A percentile compares a stretch with the other conserved stretches of the same genome.
Evolutionary conservation across 495 filamentous ascomycete genomes (phyloP).

Genomic region (Annulohypoxylon stygium): DNA sequence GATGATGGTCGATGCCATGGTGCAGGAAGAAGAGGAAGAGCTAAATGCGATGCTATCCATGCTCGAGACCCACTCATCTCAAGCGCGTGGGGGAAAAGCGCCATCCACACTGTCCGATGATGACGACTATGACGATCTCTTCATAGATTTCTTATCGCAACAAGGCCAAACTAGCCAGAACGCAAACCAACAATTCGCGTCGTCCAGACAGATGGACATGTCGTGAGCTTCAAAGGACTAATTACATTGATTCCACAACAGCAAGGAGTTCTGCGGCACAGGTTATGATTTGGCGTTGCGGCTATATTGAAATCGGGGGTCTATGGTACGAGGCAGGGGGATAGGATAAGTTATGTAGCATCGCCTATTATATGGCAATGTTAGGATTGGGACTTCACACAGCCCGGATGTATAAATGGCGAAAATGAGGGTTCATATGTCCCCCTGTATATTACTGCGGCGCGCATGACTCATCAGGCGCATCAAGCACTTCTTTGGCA

Average conservation of each 20-base stretch:
- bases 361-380: conserved; percentile 33
- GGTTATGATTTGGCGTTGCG: conserved; percentile 41
- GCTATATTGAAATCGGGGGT: conserved; percentile 37
- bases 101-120: conserved; percentile 61
- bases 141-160: conserved; percentile 56
- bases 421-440: conserved; percentile 24
- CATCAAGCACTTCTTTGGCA: conserved; percentile 77
- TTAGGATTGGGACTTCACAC: conserved; percentile 33
- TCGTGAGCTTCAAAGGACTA: conserved; percentile 33
- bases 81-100: conserved; percentile 32
- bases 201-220: conserved; percentile 51
- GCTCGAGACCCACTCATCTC: conserved; percentile 31
- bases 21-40: conserved; percentile 68
- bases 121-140: conserved; percentile 68
- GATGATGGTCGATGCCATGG: conserved; percentile 61
- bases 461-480: conserved; percentile 78
- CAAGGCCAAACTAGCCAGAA: conserved; percentile 20
- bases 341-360: conserved; percentile 39
- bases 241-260: conserved; percentile 16
- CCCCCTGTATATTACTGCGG: conserved; percentile 66
- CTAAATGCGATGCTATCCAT: conserved; percentile 68
- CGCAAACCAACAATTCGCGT: conserved; percentile 26
- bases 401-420: conserved; percentile 41
- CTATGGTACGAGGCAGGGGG: conserved; percentile 41
- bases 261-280: conserved; percentile 30